Percentiles rank a stretch among this genome's conserved stretches.
phyloP scores from a whole-genome alignment of 1,284 basidiomycete genomes.

The Fomitiporia mediterranea region DNA sequence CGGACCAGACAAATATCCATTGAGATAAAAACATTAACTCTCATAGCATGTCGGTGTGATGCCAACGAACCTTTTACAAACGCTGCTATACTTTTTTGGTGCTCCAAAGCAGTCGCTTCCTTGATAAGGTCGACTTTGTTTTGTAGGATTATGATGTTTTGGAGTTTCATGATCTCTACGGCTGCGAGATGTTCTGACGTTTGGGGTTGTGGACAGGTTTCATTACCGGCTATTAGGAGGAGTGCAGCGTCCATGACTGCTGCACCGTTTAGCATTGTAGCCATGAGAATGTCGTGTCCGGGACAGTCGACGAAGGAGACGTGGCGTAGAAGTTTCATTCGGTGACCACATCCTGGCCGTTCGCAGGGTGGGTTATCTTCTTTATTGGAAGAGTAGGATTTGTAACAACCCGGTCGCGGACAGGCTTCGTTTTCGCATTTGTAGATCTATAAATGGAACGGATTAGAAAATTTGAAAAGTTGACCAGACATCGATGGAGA shows the following conservation, averaged over 20 bases:
- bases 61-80: slow-evolving; percentile 90
- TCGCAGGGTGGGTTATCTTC: slow-evolving; percentile 94
- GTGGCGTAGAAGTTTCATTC: slow-evolving; percentile 89
- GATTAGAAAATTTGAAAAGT: slow-evolving; percentile 8
- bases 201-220: slow-evolving; percentile 98
- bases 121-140: slow-evolving; percentile 97
- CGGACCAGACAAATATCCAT: too few species aligned
- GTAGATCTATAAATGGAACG: slow-evolving; percentile 68
- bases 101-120: slow-evolving; percentile 86
- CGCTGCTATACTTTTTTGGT: slow-evolving; percentile 87
- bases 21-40: slow-evolving; percentile 4
- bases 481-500: slow-evolving; percentile 14
- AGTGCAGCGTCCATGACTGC: slow-evolving; percentile 99
- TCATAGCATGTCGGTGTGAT: slow-evolving; percentile 6
- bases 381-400: slow-evolving; percentile 91
- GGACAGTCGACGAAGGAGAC: slow-evolving; percentile 98
- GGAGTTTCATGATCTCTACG: slow-evolving; percentile 98
- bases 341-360: slow-evolving; percentile 83
- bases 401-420: slow-evolving; percentile 90
- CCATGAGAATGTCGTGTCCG: slow-evolving; percentile 97
- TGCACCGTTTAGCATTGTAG: slow-evolving; percentile 99
- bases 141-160: slow-evolving; percentile 97
- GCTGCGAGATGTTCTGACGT: slow-evolving; percentile 98
- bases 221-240: slow-evolving; percentile 93
- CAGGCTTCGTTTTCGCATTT: slow-evolving; percentile 94